Evolutionary conservation across 208 protist genomes (phyloP), one percentile per base, ranked within the genome.

Genomic region (Naegleria fowleri): DNA sequence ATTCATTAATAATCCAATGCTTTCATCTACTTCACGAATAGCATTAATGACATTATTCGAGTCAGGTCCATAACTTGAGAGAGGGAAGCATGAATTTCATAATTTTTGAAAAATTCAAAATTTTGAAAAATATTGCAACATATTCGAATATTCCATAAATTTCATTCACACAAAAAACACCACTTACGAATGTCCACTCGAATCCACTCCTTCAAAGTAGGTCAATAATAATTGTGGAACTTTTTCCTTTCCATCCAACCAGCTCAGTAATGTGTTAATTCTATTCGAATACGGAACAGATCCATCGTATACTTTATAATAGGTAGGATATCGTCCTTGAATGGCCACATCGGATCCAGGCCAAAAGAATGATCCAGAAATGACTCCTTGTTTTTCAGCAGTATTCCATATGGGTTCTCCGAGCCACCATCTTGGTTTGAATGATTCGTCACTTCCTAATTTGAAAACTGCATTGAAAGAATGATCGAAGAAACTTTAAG

Each of bases 371-470:
- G 83, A 40, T 0, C 38, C 33, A 41, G 38, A 29, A 16, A 38
- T 29, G 38, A 51, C 6, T n/a, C 33, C 5, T 87, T 87, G 83
- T 51, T 87, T 87, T 51, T 87, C 83, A 52, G 22, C 36, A 22
- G 83, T 87, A 5, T 51, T n/a, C 83, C 83, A 87, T 16, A 87
- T 87, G 29, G 83, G 83, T n/a, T 87, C 83, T 51, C 36, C 41
- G 3, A 29, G 15, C 83, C 83, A 87, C 83, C 83, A 87, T 29
- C 55, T 67, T 0, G 55, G 55, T 29, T 67, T 67, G 55, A 40
- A 5, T 19, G 83, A 22, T 33, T 87, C 83, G n/a, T 40, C 9
- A 1, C 16, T 48, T 40, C 40, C 19, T 39, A 87, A 40, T 22
- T 25, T 87, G 40, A 87, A 87, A 33, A 38, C 15, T 15, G 29